A percentile compares a stretch with the other conserved stretches of the same genome.
Conservation (phyloP, 306 rosid genomes). For the Hippophae rhamnoides region DNA sequence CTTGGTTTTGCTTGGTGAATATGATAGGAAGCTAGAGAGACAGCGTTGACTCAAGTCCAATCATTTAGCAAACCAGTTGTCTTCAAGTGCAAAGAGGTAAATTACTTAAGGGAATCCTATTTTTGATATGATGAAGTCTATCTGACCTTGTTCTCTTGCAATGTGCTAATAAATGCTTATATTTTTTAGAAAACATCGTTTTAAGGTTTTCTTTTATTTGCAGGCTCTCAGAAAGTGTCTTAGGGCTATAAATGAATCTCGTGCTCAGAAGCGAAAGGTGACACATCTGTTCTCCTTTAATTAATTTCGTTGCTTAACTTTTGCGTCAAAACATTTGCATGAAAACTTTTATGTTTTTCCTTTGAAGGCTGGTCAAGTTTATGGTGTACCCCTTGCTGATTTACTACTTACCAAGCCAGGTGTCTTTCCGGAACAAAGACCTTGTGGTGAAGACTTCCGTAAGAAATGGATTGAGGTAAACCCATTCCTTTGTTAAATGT, state of each 20-base stretch:
- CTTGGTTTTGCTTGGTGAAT: slow-evolving; percentile 26
- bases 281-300: slow-evolving; percentile 15
- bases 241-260: slow-evolving; percentile 93
- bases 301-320: background rate
- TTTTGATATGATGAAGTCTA: no score
- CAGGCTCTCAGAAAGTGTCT: slow-evolving; percentile 80
- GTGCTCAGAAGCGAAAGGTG: slow-evolving; percentile 95
- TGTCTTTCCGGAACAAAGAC: slow-evolving; percentile 67
- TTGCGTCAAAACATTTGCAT: slow-evolving; percentile 5
- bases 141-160: no score
- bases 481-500: background rate
- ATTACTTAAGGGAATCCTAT: slow-evolving; percentile 3
- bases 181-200: background rate
- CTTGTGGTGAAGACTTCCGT: slow-evolving; percentile 63
- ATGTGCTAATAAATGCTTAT: no score
- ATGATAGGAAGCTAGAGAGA: slow-evolving; percentile 78
- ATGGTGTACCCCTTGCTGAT: slow-evolving; percentile 85
- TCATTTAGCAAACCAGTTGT: slow-evolving; percentile 43
- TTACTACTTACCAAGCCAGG: slow-evolving; percentile 69
- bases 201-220: slow-evolving; percentile 18
- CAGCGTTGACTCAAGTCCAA: slow-evolving; percentile 50
- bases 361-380: slow-evolving; percentile 93
- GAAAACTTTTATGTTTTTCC: slow-evolving; percentile 16
- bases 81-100: slow-evolving; percentile 78
- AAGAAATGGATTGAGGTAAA: slow-evolving; percentile 95